Conservation (phyloP, 2,329 filamentous ascomycete genomes). For the Aspergillus spinulosporus region DNA sequence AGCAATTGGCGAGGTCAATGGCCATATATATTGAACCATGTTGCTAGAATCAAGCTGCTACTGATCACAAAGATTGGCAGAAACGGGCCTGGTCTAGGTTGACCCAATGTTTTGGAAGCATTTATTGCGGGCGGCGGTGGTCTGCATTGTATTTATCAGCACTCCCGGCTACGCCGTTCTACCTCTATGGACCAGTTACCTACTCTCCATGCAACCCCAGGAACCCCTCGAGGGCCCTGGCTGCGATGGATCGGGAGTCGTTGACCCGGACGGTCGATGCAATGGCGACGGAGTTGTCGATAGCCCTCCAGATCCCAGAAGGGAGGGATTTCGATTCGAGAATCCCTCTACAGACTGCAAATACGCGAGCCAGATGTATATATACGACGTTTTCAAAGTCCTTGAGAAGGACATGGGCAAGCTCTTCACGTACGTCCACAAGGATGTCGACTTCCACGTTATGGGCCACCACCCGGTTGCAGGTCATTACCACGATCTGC, state of each 20-base stretch:
- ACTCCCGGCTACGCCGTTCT: constrained; percentile 12
- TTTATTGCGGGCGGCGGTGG: constrained; percentile 19
- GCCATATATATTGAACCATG: background rate
- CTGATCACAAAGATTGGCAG: background rate
- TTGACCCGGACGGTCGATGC: constrained; percentile 29
- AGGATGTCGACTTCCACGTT: constrained; percentile 35
- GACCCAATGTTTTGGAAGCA: constrained; percentile 17
- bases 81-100: background rate
- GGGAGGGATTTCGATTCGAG: constrained; percentile 35
- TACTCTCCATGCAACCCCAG: constrained; percentile 11
- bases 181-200: constrained; percentile 4
- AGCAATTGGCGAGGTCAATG: too few relatives aligned
- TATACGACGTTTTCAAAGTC: constrained; percentile 35
- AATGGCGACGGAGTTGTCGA: constrained; percentile 31
- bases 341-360: constrained; percentile 34
- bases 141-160: constrained; percentile 13
- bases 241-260: constrained; percentile 30
- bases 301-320: constrained; percentile 17
- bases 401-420: constrained; percentile 35
- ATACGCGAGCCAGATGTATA: constrained; percentile 34
- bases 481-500: constrained; percentile 33
- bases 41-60: background rate
- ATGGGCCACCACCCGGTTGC: constrained; percentile 37
- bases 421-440: constrained; percentile 35
- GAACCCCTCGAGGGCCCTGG: constrained; percentile 21